Evolutionary conservation across 208 protist species (phyloP).

Genomic region (Wallacemonas sp.): DNA sequence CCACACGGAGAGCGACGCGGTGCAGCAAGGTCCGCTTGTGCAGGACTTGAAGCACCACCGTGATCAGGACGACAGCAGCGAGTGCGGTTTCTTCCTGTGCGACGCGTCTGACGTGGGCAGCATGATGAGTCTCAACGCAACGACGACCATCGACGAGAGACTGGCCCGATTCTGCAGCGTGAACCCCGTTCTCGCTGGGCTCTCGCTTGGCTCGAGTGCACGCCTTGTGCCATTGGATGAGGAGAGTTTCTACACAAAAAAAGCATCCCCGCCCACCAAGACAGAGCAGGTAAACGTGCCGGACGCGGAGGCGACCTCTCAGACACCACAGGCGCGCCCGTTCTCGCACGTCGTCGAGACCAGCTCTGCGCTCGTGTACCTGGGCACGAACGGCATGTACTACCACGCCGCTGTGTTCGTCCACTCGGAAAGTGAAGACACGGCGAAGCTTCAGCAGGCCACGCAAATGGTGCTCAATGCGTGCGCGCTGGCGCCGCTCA

Average conservation of each 20-base stretch:
- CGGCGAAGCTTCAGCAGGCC: background rate
- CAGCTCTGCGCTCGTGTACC: background rate
- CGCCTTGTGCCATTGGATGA: background rate
- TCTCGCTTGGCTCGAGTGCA: background rate
- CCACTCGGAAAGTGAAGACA: background rate
- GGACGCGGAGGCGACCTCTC: too few relatives aligned
- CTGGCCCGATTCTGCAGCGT: background rate
- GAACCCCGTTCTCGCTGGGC: slow-evolving; percentile 5
- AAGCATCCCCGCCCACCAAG: background rate
- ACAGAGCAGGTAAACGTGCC: too few relatives aligned
- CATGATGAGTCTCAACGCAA: background rate
- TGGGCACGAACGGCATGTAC: slow-evolving; percentile 1
- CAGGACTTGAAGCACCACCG: background rate
- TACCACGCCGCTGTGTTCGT: slow-evolving; percentile 9
- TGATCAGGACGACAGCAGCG: background rate
- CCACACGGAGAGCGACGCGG: background rate
- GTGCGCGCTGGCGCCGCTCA: background rate
- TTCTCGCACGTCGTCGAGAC: background rate
- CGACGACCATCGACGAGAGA: background rate
- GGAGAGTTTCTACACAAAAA: background rate
- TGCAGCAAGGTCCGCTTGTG: background rate
- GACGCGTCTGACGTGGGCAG: slow-evolving; percentile 18
- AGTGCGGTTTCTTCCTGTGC: slow-evolving; percentile 12
- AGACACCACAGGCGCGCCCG: too few relatives aligned
- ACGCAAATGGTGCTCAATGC: slow-evolving; percentile 4